Conservation (phyloP, 2,329 filamentous ascomycete species). For the Aspergillus fischeri region DNA sequence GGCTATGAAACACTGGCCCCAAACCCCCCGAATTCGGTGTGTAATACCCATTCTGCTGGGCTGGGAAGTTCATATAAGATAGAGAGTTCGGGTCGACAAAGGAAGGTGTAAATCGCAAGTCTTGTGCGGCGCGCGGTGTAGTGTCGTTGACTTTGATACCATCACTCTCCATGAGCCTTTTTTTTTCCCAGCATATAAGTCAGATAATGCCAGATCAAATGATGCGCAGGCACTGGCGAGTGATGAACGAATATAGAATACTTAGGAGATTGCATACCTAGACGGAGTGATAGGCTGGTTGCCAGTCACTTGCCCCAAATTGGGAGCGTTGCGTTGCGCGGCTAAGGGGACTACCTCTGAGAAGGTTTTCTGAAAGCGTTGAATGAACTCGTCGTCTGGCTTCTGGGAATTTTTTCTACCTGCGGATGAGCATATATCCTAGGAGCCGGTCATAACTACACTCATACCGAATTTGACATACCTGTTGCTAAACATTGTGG, state of each 20-base stretch:
- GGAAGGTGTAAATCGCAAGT: conserved; percentile 87
- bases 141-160: conserved; percentile 73
- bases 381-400: conserved; percentile 77
- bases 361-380: conserved; percentile 78
- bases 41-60: conserved; percentile 78
- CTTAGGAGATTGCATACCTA: conserved; percentile 17
- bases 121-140: conserved; percentile 73
- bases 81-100: conserved; percentile 82
- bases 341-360: conserved; percentile 60
- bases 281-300: conserved; percentile 18
- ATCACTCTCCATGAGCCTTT: conserved; percentile 44
- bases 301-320: conserved; percentile 17
- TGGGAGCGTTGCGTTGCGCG: conserved; percentile 31
- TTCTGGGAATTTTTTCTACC: conserved; percentile 74
- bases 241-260: not conserved
- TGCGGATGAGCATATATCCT: conserved; percentile 8
- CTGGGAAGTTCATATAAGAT: conserved; percentile 73
- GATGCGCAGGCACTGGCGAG: not conserved
- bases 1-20: conserved; percentile 72
- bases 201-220: conserved; percentile 4
- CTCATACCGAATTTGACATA: conserved; percentile 26
- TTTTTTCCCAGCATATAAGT: conserved; percentile 1
- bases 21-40: conserved; percentile 79
- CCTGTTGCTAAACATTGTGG: conserved; percentile 47
- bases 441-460: conserved; percentile 1